Conservation (phyloP, 2,329 filamentous ascomycete genomes). For the Penicillium sp. region DNA sequence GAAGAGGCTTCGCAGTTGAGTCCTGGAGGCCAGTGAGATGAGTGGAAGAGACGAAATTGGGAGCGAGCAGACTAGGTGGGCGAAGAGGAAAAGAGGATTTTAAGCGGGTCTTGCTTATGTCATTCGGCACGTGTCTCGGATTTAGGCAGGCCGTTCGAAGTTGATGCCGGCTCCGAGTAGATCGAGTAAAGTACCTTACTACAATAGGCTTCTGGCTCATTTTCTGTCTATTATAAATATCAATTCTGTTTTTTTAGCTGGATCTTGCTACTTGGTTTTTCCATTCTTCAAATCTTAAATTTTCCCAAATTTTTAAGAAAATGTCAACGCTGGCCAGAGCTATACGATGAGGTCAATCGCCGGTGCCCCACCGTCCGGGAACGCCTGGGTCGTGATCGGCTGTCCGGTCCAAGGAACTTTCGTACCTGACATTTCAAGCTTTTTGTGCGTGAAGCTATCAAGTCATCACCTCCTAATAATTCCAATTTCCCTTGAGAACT, state of each 20-base stretch:
- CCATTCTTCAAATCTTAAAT: background rate
- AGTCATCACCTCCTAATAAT: background rate
- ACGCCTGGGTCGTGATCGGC: slow-evolving; percentile 18
- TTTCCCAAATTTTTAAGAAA: too few relatives aligned
- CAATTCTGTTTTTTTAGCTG: background rate
- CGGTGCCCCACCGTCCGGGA: slow-evolving; percentile 22
- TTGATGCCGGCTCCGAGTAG: background rate
- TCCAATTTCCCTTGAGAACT: background rate
- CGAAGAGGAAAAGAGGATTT: slow-evolving; percentile 26
- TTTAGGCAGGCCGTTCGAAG: slow-evolving; percentile 11
- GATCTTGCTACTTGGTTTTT: background rate
- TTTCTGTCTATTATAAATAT: background rate
- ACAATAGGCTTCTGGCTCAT: background rate
- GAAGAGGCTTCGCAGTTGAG: slow-evolving; percentile 21
- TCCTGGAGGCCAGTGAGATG: slow-evolving; percentile 24
- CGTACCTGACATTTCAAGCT: slow-evolving; percentile 1
- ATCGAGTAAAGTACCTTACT: background rate
- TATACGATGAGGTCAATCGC: slow-evolving; percentile 24
- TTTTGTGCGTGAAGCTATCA: background rate
- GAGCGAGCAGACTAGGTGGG: slow-evolving; percentile 19
- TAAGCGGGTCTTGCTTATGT: slow-evolving; percentile 33
- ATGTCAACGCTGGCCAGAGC: background rate
- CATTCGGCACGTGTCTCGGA: slow-evolving; percentile 30
- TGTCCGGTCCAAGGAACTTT: background rate
- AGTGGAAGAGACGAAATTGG: slow-evolving; percentile 24